Evolutionary conservation across 345 rosid species (phyloP), one percentile per base, ranked within the genome.

Genomic region (Hypericum perforatum): DNA sequence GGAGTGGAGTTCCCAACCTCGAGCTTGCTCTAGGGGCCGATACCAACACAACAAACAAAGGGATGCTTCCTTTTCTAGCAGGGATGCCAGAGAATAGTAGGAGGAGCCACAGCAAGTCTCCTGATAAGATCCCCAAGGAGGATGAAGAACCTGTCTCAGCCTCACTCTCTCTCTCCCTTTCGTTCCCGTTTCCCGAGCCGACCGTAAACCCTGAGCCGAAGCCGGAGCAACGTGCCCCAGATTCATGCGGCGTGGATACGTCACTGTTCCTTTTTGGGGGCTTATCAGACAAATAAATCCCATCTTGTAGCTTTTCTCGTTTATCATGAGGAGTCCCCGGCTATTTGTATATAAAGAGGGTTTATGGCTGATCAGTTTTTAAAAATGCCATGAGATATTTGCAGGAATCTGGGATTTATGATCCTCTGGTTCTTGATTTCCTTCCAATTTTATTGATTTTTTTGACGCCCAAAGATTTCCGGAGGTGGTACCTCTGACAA

Each of bases 21-120:
- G 89, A 91, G 70, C 96, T 91, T 66, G 95, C 95, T 52, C 73
- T 87, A 67, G 98, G 89, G 66, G 96, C 71, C 0, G 91, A 87
- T 58, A 57, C 65, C 49, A 81, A 69, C 63, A 49, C 68, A 55
- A 68, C 68, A 16, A 75, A 64, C 3, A 82, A 76, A 56, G 82
- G 78, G 64, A 65, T 68, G 56, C 62, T 74, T 37, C 84, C 95
- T 58, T 79, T 82, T 63, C 70, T 79, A 54, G 57, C 59, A 9
- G 82, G 80, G 52, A 43, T 60, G 37, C 69, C 59, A 39, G 74
- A 73, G 39, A 74, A 74, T 60, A 66, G 49, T 63, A 67, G 65
- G 32, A 22, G 32, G 57, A 59, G 16, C 43, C 73, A 50, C 53
- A 68, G 60, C 44, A 67, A 59, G 49, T 62, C 69, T 49, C 61